phyloP scores from a whole-genome alignment of 345 rosid species.

The Boechera divaricarpa region DNA sequence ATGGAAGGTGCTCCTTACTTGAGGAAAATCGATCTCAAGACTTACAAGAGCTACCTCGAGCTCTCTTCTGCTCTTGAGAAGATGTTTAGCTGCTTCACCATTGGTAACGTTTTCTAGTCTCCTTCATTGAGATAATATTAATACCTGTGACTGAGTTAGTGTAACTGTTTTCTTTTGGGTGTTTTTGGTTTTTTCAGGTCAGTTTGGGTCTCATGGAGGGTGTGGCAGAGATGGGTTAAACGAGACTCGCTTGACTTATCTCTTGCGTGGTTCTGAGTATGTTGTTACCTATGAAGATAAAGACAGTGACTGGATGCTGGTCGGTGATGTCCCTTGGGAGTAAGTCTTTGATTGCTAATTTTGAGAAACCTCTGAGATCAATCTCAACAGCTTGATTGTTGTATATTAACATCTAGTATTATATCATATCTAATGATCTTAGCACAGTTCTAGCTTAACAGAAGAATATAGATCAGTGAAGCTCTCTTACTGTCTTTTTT shows the following conservation, averaged over 20 bases:
- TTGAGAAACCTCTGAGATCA: conserved; percentile 5
- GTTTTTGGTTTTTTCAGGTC: conserved; percentile 50
- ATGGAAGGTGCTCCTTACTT: conserved; percentile 86
- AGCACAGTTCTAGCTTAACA: neutral
- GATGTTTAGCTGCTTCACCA: conserved; percentile 80
- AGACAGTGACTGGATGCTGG: conserved; percentile 91
- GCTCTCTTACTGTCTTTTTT: conserved; percentile 22
- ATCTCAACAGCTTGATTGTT: conserved; percentile 22
- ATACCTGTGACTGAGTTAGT: neutral
- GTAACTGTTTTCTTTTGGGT: conserved; percentile 1
- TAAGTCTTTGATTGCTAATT: conserved; percentile 50
- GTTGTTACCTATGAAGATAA: conserved; percentile 83
- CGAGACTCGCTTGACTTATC: conserved; percentile 61
- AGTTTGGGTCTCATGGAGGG: conserved; percentile 61
- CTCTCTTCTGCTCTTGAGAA: conserved; percentile 71
- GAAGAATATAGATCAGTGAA: neutral
- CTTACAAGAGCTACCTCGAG: conserved; percentile 61
- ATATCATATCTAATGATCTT: conserved; percentile 1
- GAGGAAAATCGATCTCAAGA: conserved; percentile 75
- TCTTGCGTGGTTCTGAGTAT: conserved; percentile 75
- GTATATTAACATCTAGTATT: neutral
- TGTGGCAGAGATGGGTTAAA: conserved; percentile 56
- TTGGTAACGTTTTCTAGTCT: conserved; percentile 49
- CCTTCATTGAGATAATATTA: neutral
- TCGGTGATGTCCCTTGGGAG: conserved; percentile 92